These are phyloP conservation scores for Monilinia polystroma DNA, from an alignment of 2,329 filamentous ascomycete genomes.

Conservation along the genomic window DNA sequence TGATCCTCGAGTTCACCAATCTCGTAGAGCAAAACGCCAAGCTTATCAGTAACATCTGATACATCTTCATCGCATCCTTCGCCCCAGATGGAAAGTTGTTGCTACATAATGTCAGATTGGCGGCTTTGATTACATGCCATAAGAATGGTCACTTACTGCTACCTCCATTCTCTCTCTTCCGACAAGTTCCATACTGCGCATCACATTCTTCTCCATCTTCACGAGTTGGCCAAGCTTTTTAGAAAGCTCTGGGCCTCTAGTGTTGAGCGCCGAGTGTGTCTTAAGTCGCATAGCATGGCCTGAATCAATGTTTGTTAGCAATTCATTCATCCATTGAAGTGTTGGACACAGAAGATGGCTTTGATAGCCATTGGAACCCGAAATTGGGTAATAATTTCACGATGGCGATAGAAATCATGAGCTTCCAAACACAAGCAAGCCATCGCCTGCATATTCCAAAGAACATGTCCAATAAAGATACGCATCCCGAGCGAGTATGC, in stretches of 20 bases:
- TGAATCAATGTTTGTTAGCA: constrained; percentile 63
- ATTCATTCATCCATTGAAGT: not conserved
- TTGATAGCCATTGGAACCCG: not conserved
- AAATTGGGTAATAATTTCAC: not conserved
- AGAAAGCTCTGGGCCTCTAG: constrained; percentile 68
- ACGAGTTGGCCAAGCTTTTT: constrained; percentile 98
- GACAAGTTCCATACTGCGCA: constrained; percentile 96
- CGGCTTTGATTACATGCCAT: not conserved
- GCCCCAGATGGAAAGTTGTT: constrained; percentile 99
- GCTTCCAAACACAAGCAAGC: not conserved
- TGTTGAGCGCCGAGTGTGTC: constrained; percentile 67
- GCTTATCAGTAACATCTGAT: constrained; percentile 97
- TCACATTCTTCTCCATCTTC: constrained; percentile 99
- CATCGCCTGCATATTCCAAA: not conserved
- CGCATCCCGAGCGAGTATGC: not conserved
- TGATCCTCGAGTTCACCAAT: constrained; percentile 97
- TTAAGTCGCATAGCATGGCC: constrained; percentile 73
- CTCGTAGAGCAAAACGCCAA: constrained; percentile 88
- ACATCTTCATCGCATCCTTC: constrained; percentile 96
- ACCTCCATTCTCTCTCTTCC: constrained; percentile 98
- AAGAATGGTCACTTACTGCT: constrained; percentile 63
- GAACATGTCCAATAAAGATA: not conserved
- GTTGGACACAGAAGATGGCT: not conserved
- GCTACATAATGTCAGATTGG: constrained; percentile 51
- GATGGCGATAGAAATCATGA: not conserved